phyloP scores from a whole-genome alignment of 495 filamentous ascomycete genomes.

The Annulohypoxylon moriforme region DNA sequence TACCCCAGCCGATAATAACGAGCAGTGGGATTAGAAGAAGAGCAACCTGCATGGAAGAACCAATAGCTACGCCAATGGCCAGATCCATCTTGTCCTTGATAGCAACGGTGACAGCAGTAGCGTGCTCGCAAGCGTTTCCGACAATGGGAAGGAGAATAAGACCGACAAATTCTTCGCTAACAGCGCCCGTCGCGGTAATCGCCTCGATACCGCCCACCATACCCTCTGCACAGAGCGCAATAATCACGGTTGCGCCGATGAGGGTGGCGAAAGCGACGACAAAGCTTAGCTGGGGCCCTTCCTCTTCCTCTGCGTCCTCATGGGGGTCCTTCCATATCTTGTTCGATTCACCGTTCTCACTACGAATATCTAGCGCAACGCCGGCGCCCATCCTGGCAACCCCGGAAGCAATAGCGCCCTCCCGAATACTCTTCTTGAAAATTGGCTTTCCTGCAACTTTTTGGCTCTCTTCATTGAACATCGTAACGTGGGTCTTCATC shows the following conservation, averaged over 20 bases:
- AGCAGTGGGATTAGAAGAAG: slow-evolving; percentile 81
- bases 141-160: slow-evolving; percentile 90
- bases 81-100: slow-evolving; percentile 93
- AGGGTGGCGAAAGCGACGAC: slow-evolving; percentile 77
- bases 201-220: slow-evolving; percentile 85
- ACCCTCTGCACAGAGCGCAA: slow-evolving; percentile 90
- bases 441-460: slow-evolving; percentile 67
- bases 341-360: slow-evolving; percentile 58
- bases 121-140: slow-evolving; percentile 89
- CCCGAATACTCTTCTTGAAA: slow-evolving; percentile 60
- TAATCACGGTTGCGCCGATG: slow-evolving; percentile 75
- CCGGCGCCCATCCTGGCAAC: slow-evolving; percentile 69
- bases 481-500: slow-evolving; percentile 76
- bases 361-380: slow-evolving; percentile 51
- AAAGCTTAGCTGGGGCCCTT: slow-evolving; percentile 78
- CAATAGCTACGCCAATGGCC: slow-evolving; percentile 84
- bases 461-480: slow-evolving; percentile 78
- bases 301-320: slow-evolving; percentile 65
- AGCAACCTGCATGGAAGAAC: slow-evolving; percentile 88
- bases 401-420: slow-evolving; percentile 69
- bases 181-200: slow-evolving; percentile 65
- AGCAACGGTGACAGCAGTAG: slow-evolving; percentile 86
- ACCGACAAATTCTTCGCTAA: slow-evolving; percentile 83
- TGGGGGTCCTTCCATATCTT: slow-evolving; percentile 49
- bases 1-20: slow-evolving; percentile 84